These are phyloP conservation scores for Saccharomyces hybrid DNA, from an alignment of 1,139 yeast genomes.

Conservation along the genomic window DNA sequence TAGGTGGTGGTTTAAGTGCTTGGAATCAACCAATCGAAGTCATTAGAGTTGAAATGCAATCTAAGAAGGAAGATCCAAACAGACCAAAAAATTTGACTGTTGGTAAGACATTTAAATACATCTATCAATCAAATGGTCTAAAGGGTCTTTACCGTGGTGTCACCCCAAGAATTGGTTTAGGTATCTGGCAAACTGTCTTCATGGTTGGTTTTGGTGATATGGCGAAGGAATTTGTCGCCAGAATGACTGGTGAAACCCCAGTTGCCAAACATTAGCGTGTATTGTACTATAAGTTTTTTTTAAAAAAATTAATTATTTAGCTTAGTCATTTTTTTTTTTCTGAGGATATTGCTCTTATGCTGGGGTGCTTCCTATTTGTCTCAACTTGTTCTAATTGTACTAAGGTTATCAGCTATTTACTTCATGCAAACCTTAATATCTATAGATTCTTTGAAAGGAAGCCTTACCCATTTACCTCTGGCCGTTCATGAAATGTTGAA, in stretches of 20 bases:
- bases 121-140: constrained; percentile 72
- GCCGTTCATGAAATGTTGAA: constrained; percentile 1
- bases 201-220: constrained; percentile 99
- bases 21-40: constrained; percentile 99
- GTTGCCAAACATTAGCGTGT: constrained; percentile 36
- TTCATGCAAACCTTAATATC: not conserved
- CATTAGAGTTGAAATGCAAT: constrained; percentile 95
- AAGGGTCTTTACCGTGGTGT: constrained; percentile 94
- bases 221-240: constrained; percentile 58
- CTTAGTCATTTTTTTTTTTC: too few relatives aligned
- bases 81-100: constrained; percentile 90
- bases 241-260: constrained; percentile 48
- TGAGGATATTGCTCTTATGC: too few relatives aligned
- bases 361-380: not conserved
- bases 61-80: constrained; percentile 84
- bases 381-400: not conserved
- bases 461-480: not conserved
- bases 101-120: constrained; percentile 69
- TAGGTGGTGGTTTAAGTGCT: constrained; percentile 96
- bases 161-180: constrained; percentile 91
- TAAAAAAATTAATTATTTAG: too few relatives aligned
- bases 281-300: not conserved
- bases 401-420: not conserved
- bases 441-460: not conserved
- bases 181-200: constrained; percentile 97